phyloP scores from a whole-genome alignment of 1,139 yeast genomes.

The Hansenula anomala region DNA sequence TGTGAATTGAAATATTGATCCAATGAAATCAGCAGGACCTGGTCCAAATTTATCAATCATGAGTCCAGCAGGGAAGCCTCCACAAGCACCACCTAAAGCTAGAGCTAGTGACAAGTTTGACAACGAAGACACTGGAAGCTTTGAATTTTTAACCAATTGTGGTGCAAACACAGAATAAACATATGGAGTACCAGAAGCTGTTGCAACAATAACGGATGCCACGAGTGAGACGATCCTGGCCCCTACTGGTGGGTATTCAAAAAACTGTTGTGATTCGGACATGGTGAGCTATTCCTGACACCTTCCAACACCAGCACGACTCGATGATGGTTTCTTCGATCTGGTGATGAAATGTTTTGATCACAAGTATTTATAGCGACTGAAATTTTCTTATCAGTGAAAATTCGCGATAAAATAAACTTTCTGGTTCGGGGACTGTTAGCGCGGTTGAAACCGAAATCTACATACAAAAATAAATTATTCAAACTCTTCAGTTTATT shows the following conservation, averaged over 20 bases:
- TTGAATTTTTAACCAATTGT: slow-evolving; percentile 52
- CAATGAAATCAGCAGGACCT: slow-evolving; percentile 44
- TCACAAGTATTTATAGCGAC: too few species aligned
- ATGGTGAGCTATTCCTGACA: neutral
- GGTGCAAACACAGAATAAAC: slow-evolving; percentile 71
- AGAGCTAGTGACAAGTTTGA: slow-evolving; percentile 61
- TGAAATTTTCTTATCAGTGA: too few species aligned
- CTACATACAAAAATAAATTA: too few species aligned
- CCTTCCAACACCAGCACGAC: too few species aligned
- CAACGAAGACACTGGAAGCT: slow-evolving; percentile 49
- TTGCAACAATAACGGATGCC: slow-evolving; percentile 32
- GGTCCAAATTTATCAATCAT: slow-evolving; percentile 61
- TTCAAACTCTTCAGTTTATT: too few species aligned
- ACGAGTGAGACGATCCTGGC: slow-evolving; percentile 17
- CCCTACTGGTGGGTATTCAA: slow-evolving; percentile 11
- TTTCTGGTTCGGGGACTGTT: too few species aligned
- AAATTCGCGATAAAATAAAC: too few species aligned
- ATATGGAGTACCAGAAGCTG: slow-evolving; percentile 68
- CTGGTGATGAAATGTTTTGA: too few species aligned
- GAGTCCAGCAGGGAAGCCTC: slow-evolving; percentile 68
- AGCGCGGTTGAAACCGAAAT: too few species aligned
- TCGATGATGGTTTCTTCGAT: too few species aligned
- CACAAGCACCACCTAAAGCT: slow-evolving; percentile 58
- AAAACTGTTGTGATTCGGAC: neutral
- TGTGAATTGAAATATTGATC: slow-evolving; percentile 40